Evolutionary conservation across 1,139 yeast genomes (phyloP).

Genomic region (Hemisphaericaspora lyxosophila): DNA sequence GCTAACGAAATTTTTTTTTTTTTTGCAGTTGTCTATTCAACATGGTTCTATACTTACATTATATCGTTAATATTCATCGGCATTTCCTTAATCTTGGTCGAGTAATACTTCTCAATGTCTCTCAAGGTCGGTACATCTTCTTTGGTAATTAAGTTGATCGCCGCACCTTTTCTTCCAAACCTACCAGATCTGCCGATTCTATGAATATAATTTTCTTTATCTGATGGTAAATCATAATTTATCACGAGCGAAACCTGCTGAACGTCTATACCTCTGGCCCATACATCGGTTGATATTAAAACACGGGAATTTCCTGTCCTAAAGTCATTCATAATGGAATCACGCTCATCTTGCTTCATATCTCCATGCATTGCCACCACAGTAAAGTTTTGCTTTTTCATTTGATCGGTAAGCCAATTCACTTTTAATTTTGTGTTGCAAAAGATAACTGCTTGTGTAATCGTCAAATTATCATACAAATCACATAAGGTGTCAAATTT

Average conservation of each 20-base stretch:
- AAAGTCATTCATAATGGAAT: slow-evolving; percentile 83
- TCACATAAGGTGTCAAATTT: slow-evolving; percentile 94
- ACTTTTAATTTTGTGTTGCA: slow-evolving; percentile 92
- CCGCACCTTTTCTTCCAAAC: slow-evolving; percentile 94
- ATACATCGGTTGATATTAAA: slow-evolving; percentile 89
- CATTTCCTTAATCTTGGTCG: slow-evolving; percentile 80
- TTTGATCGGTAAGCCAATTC: slow-evolving; percentile 82
- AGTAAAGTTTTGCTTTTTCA: slow-evolving; percentile 78
- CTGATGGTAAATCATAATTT: slow-evolving; percentile 85
- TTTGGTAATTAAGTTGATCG: slow-evolving; percentile 79
- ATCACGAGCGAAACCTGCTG: slow-evolving; percentile 96
- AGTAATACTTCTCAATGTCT: slow-evolving; percentile 76
- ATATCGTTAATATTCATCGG: slow-evolving; percentile 69
- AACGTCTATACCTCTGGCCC: slow-evolving; percentile 98
- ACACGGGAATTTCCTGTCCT: slow-evolving; percentile 78
- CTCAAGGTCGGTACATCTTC: slow-evolving; percentile 61
- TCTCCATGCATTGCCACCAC: slow-evolving; percentile 97
- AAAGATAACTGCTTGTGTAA: slow-evolving; percentile 94
- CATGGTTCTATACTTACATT: no score
- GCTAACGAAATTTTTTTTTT: no score
- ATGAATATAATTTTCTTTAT: slow-evolving; percentile 87
- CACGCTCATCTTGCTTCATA: slow-evolving; percentile 92
- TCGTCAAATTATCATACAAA: slow-evolving; percentile 87
- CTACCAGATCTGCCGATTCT: slow-evolving; percentile 95
- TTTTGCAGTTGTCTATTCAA: no score